Evolutionary conservation across 1,139 yeast genomes (phyloP), one percentile per base, ranked within the genome.

Genomic region (Candida sanyaensis): DNA sequence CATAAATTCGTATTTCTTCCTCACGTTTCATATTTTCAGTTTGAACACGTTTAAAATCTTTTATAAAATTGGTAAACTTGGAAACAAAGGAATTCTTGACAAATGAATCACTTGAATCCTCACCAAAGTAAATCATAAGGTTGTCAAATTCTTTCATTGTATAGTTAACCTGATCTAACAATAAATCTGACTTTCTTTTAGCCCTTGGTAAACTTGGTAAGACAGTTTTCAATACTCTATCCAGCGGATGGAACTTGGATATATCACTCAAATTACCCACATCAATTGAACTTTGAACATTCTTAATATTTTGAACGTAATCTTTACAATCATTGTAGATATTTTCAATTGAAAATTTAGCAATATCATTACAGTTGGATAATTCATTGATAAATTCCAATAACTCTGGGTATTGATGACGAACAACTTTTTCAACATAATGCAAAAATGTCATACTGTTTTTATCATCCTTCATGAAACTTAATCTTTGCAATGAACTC

Each of bases 361-460:
- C 73, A 26, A 86, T 88, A 38, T 76, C 81, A 12, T 75, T 58
- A 47, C 88, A 80, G 27, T 81, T 83, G 37, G 76, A 68, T 44
- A 87, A 64, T 50, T 88, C 95, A 26, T 78, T 75, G 45, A 86
- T 62, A 58, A 88, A 87, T 2, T 60, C 66, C 47, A 82, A 71
- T 44, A 83, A 73, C 33, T 84, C 85, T 1, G 95, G 92, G 60
- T 84, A 87, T 52, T 84, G 83, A 12, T 73, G 75, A 56, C 95
- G 69, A 17, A 87, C 71, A 45, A 87, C 80, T 57, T 83, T 86
- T 60, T 88, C 96, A 50, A 88, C 90, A 61, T 86, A 87, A 59
- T 88, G 92, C 56, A 88, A 73, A 59, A 88, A 88, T 0, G 93
- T 84, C 83, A 84, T 84, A 53, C 87, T 82, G 61, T 87, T 87